These are phyloP conservation scores for Diutina scorzettiae DNA, from an alignment of 1,139 yeast species.

Conservation along the genomic window DNA sequence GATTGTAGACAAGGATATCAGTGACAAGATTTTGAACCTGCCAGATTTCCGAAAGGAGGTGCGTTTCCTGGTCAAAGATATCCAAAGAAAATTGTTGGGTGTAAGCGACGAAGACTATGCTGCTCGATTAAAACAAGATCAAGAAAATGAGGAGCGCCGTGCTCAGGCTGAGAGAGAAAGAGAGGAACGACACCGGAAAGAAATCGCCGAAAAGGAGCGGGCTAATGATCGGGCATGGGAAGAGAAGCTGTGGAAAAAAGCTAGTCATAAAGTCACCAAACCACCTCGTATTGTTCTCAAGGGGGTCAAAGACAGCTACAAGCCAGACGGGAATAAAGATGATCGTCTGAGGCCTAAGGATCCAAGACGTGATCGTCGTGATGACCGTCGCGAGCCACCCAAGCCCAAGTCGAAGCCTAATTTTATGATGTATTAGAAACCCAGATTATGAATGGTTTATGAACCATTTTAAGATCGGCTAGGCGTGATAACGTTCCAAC, in stretches of 20 bases:
- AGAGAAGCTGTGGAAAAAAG: not conserved
- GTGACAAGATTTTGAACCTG: slow-evolving; percentile 33
- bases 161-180: slow-evolving; percentile 8
- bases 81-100: slow-evolving; percentile 22
- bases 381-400: not conserved
- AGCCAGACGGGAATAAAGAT: not conserved
- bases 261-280: not conserved
- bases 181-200: slow-evolving; percentile 7
- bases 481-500: too few species aligned
- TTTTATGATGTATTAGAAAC: slow-evolving; percentile 5
- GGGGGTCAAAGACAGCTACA: not conserved
- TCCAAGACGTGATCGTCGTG: not conserved
- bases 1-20: slow-evolving; percentile 35
- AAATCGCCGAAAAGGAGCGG: slow-evolving; percentile 7
- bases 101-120: slow-evolving; percentile 31
- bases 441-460: too few species aligned
- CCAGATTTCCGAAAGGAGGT: slow-evolving; percentile 26
- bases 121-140: slow-evolving; percentile 15
- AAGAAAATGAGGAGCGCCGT: slow-evolving; percentile 8
- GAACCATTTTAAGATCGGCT: too few species aligned
- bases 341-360: not conserved
- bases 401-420: not conserved
- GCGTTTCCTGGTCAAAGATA: slow-evolving; percentile 24
- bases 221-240: slow-evolving; percentile 1
- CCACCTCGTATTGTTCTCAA: slow-evolving; percentile 1